phyloP scores from a whole-genome alignment of 169 alveolate species.

The Amoebophrya sp. region DNA sequence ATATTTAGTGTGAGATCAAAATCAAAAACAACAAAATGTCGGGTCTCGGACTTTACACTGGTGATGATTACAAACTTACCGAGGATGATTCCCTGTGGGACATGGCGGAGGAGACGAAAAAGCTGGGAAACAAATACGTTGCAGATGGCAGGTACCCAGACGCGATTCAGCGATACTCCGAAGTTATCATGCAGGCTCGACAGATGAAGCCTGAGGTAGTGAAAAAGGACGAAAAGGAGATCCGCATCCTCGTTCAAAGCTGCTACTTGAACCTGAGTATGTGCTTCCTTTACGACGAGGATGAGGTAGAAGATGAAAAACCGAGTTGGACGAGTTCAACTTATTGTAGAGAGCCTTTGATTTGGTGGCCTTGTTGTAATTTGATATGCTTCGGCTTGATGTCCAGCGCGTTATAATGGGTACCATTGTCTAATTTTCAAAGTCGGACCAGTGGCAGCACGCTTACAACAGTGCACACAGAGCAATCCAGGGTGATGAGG shows the following conservation, averaged over 20 bases:
- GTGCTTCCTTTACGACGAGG: not conserved
- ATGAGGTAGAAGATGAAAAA: no score
- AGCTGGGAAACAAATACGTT: not conserved
- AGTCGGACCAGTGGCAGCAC: not conserved
- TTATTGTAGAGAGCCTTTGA: no score
- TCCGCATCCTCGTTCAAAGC: not conserved
- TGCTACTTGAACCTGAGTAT: not conserved
- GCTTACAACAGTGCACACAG: constrained; percentile 1
- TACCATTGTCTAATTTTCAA: no score
- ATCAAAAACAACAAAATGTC: not conserved
- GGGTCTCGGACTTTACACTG: not conserved
- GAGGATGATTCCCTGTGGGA: constrained; percentile 7
- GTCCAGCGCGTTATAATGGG: no score
- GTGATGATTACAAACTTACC: not conserved
- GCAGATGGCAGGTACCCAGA: not conserved
- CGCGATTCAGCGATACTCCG: constrained; percentile 4
- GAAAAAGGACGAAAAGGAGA: not conserved
- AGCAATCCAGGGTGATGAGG: not conserved
- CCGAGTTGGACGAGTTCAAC: no score
- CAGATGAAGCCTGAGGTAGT: not conserved
- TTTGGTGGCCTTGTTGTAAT: no score
- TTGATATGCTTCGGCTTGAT: no score
- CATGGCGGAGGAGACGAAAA: constrained; percentile 4
- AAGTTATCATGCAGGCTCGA: not conserved
- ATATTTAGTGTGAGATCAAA: no score